Conservation (phyloP, 78 protist genomes). For the slime mould (Dictyostelium discoideum) region dicty_2.7 NC_007090.3:2055501-2056000, state of each 20-base stretch:
- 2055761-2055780: slow-evolving; percentile 33
- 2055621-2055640: background rate
- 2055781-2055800: background rate
- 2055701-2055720: slow-evolving; percentile 1
- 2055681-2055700: slow-evolving; percentile 39
- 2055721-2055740: slow-evolving; percentile 18
- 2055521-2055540: background rate
- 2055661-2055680: slow-evolving; percentile 6
- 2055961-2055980: background rate
- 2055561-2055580: background rate
- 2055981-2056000: background rate
- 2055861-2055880: slow-evolving; percentile 10
- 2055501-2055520: background rate
- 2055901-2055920: background rate
- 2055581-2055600: background rate
- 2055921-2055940: background rate
- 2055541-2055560: background rate
- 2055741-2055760: slow-evolving; percentile 23
- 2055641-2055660: background rate
- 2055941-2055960: background rate
- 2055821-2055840: background rate
- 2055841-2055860: slow-evolving; percentile 19
- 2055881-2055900: slow-evolving; percentile 42
- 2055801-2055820: slow-evolving; percentile 20
- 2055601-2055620: background rate